Percentiles rank a stretch among this genome's conserved stretches.
Conservation (phyloP, 768 basidiomycete species). For the Boletus coccyginus region DNA sequence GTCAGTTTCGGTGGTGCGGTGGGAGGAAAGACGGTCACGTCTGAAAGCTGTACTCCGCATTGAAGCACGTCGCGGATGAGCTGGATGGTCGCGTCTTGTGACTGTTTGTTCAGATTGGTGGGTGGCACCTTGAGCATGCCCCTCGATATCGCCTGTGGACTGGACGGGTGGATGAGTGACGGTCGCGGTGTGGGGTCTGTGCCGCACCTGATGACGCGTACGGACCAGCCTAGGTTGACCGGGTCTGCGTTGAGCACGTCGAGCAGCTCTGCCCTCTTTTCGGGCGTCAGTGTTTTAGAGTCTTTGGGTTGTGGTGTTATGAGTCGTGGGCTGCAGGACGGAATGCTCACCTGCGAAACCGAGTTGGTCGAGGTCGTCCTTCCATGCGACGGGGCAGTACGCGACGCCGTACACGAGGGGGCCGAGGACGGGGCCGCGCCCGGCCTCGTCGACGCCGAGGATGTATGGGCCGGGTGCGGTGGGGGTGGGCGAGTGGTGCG, state of each 20-base stretch:
- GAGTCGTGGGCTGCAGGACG: background rate
- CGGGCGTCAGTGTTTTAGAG: slow-evolving; percentile 84
- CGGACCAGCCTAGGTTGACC: slow-evolving; percentile 75
- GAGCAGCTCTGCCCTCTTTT: slow-evolving; percentile 62
- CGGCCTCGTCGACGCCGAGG: slow-evolving; percentile 98
- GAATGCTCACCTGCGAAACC: slow-evolving; percentile 81
- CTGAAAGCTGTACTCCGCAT: slow-evolving; percentile 75
- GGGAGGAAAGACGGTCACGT: slow-evolving; percentile 43
- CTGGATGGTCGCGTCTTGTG: slow-evolving; percentile 84
- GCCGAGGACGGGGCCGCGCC: slow-evolving; percentile 91
- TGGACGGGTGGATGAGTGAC: slow-evolving; percentile 30
- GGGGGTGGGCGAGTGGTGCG: slow-evolving; percentile 71
- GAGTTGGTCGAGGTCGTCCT: slow-evolving; percentile 66
- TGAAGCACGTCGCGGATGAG: slow-evolving; percentile 84
- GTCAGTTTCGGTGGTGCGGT: background rate
- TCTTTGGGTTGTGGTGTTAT: slow-evolving; percentile 47
- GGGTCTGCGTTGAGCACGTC: slow-evolving; percentile 68
- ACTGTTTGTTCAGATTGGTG: slow-evolving; percentile 83
- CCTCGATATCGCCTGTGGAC: slow-evolving; percentile 86
- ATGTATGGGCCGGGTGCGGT: slow-evolving; percentile 79
- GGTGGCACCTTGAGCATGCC: slow-evolving; percentile 89
- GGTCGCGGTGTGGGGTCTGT: background rate
- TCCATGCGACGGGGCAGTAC: slow-evolving; percentile 82
- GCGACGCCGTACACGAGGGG: slow-evolving; percentile 96
- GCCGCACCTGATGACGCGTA: slow-evolving; percentile 65